Evolutionary conservation across 306 rosid genomes (phyloP).

Genomic region (peach (Prunus persica)): Prunus_persica_NCBIv2 NC_034009.1:44925501-44926000

Average conservation of each 20-base stretch:
- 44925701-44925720: background rate
- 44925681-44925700: background rate
- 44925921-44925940: background rate
- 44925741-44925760: background rate
- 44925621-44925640: background rate
- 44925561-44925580: background rate
- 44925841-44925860: background rate
- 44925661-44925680: background rate
- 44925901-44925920: background rate
- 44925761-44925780: background rate
- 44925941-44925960: background rate
- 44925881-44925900: background rate
- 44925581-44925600: background rate
- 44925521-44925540: background rate
- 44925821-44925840: background rate
- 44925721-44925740: background rate
- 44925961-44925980: background rate
- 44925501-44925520: background rate
- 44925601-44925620: background rate
- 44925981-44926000: background rate
- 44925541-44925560: background rate
- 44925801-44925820: background rate
- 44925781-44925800: background rate
- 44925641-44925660: background rate
- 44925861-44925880: background rate